A percentile compares a stretch with the other conserved stretches of the same genome.
Evolutionary conservation across 2,329 filamentous ascomycete genomes (phyloP).

Genomic region (Alternaria longipes): DNA sequence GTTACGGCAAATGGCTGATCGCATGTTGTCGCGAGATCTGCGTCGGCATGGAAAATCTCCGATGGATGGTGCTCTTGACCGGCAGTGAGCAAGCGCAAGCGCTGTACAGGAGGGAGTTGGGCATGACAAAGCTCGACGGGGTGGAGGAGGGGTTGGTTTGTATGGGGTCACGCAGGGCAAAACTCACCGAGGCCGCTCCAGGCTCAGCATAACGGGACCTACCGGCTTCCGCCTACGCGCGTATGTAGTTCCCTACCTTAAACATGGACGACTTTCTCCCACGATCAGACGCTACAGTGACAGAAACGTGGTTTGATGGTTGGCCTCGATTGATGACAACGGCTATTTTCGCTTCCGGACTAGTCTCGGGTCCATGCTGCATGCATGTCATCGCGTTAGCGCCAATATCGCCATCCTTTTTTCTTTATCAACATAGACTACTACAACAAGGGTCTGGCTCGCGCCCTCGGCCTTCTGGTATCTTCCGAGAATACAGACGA

Average conservation of each 20-base stretch:
- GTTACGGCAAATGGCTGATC: constrained; percentile 75
- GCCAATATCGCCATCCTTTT: constrained; percentile 19
- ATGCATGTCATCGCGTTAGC: constrained; percentile 19
- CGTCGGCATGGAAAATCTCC: constrained; percentile 66
- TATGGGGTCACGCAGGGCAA: constrained; percentile 37
- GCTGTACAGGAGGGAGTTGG: constrained; percentile 40
- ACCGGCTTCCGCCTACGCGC: constrained; percentile 4
- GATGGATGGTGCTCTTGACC: constrained; percentile 50
- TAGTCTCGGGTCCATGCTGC: constrained; percentile 20
- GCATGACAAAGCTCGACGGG: constrained; percentile 36
- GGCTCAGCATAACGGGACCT: constrained; percentile 15
- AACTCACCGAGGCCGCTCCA: constrained; percentile 25
- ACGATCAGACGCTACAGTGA: constrained; percentile 31
- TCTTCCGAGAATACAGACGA: constrained; percentile 7
- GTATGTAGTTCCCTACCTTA: constrained; percentile 13
- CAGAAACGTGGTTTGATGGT: constrained; percentile 34
- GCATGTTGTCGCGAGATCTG: constrained; percentile 66
- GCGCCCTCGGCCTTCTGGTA: constrained; percentile 9
- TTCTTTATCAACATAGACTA: constrained; percentile 16
- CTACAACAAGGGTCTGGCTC: constrained; percentile 10
- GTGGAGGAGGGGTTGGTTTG: constrained; percentile 31
- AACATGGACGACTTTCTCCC: constrained; percentile 29
- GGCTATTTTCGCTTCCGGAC: constrained; percentile 25
- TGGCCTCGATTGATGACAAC: constrained; percentile 33
- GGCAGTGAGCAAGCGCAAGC: constrained; percentile 34